Conservation (phyloP, 768 basidiomycete species). For the Lyophyllum semitale region DNA sequence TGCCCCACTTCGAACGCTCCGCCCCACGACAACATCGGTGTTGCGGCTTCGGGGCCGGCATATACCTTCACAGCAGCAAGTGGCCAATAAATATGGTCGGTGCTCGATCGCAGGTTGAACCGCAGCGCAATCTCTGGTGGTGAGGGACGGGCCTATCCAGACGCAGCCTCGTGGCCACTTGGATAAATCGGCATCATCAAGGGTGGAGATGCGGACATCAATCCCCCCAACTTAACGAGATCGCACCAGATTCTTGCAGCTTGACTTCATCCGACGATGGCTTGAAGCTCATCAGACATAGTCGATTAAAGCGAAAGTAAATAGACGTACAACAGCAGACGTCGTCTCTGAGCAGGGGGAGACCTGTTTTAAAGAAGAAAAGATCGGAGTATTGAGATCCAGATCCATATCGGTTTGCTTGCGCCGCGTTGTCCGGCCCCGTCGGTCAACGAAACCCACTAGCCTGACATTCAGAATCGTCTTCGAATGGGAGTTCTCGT, state of each 20-base stretch:
- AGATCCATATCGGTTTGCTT: constrained; percentile 4
- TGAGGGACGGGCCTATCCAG: background rate
- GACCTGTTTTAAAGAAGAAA: background rate
- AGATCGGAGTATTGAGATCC: constrained; percentile 4
- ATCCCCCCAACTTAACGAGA: constrained; percentile 32
- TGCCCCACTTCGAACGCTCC: background rate
- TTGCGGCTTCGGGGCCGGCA: background rate
- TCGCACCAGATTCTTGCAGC: constrained; percentile 24
- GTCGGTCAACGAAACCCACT: constrained; percentile 26
- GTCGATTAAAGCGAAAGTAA: background rate
- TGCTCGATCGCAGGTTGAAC: background rate
- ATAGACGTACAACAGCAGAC: constrained; percentile 3
- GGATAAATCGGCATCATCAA: background rate
- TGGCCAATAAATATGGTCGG: constrained; percentile 1
- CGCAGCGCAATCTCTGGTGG: background rate
- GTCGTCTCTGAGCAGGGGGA: background rate
- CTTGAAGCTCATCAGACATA: constrained; percentile 7
- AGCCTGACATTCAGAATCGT: constrained; percentile 33
- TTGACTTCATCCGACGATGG: constrained; percentile 13
- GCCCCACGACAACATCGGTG: background rate
- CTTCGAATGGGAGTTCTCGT: constrained; percentile 16
- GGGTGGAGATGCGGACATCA: constrained; percentile 10
- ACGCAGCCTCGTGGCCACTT: background rate
- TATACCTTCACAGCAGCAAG: background rate
- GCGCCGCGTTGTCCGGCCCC: constrained; percentile 14